Evolutionary conservation across 495 filamentous ascomycete species (phyloP).

Genomic region (Xylaria telfairii): DNA sequence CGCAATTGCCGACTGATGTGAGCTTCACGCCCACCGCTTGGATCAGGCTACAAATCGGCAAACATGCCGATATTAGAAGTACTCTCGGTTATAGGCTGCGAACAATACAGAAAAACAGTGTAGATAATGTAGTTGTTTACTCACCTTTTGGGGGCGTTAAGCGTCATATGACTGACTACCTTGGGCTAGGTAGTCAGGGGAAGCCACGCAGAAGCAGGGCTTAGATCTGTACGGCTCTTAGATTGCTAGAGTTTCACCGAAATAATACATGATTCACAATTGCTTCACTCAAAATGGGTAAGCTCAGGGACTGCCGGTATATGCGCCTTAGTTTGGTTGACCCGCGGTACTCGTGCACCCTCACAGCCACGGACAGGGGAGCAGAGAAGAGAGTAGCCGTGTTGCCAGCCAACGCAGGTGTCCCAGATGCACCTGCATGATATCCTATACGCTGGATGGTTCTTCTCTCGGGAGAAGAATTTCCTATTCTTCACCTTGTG

Average conservation of each 20-base stretch:
- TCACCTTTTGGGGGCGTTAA: not conserved
- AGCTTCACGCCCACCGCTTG: not conserved
- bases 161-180: slow-evolving; percentile 1
- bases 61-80: not conserved
- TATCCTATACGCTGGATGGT: not conserved
- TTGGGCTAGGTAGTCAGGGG: too few species aligned
- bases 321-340: not conserved
- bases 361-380: not conserved
- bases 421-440: not conserved
- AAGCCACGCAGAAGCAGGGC: not conserved
- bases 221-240: not conserved
- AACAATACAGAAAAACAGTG: not conserved
- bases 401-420: not conserved
- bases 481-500: not conserved
- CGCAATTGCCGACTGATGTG: not conserved
- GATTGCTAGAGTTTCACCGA: not conserved
- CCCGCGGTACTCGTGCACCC: not conserved
- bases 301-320: not conserved
- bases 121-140: not conserved
- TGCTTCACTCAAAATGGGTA: not conserved
- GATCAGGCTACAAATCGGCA: not conserved
- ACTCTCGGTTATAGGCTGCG: not conserved
- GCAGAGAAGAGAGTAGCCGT: not conserved
- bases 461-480: not conserved
- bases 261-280: not conserved